Evolutionary conservation across 768 basidiomycete genomes (phyloP), one percentile per base, ranked within the genome.

Genomic region (Ephemerocybe angulata): DNA sequence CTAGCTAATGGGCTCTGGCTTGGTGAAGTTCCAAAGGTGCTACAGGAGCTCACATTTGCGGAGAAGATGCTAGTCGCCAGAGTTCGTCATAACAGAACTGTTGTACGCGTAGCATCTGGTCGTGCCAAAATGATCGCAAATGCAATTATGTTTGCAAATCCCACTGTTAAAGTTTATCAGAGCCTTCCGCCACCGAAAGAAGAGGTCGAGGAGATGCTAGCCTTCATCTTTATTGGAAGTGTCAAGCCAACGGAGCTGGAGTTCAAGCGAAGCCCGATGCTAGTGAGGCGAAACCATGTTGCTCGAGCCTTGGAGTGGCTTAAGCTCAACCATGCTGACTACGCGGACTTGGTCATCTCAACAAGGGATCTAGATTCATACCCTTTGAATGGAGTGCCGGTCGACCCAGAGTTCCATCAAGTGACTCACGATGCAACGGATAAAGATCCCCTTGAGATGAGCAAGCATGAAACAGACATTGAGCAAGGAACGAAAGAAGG

Each of bases 1-100:
- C 33, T 50, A 33, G 48, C 48, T 6, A 50, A 50, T 50, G 48
- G 48, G n/a, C 30, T 50, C n/a, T 50, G 48, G 48, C 25, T 50
- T 4, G 48, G 48, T 6, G 48, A 50, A 5, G 19, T 50, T 13
- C 48, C 48, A 6, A 15, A 30, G 11, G 48, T 8, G 10, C 48
- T 50, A 17, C 19, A 50, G 17, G 19, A 31, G 13, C 28, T 50
- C 11, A 50, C 48, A 50, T 50, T 50, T 50, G 48, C 48, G 4
- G 48, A 50, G 30, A 6, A 33, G 13, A 50, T 50, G 27, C 19
- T 50, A 7, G 22, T 50, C 22, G 19, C 7, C 48, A 6, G 48
- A 5, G 48, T 50, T 7, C 4, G 48, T 6, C 48, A 50, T 21
- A 50, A 50, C 29, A 25, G 28, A 12, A 30, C 28, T 29, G 8